phyloP scores from a whole-genome alignment of 2,329 filamentous ascomycete species.

The Exophiala dermatitidis region DNA sequence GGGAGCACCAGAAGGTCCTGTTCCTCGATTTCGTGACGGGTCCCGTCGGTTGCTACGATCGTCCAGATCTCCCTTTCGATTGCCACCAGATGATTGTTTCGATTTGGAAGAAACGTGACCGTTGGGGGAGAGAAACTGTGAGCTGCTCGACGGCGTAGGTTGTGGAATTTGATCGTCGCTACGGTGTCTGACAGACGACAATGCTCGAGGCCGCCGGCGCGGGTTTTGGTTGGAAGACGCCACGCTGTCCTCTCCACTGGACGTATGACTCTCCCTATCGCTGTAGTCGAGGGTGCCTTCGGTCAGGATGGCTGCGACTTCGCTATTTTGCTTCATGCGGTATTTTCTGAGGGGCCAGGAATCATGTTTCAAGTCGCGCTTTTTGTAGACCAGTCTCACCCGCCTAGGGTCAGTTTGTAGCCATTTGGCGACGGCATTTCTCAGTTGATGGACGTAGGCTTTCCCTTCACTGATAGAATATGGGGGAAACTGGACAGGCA shows the following conservation, averaged over 20 bases:
- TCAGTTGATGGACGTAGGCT: slow-evolving; percentile 38
- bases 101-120: slow-evolving; percentile 15
- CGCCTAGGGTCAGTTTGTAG: slow-evolving; percentile 34
- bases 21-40: slow-evolving; percentile 15
- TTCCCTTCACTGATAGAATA: slow-evolving; percentile 43
- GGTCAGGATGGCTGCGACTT: slow-evolving; percentile 42
- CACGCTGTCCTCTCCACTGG: slow-evolving; percentile 21
- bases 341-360: slow-evolving; percentile 35
- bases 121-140: slow-evolving; percentile 17
- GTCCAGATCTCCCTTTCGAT: slow-evolving; percentile 14
- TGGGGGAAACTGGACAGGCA: slow-evolving; percentile 40
- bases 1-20: slow-evolving; percentile 10
- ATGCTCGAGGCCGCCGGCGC: slow-evolving; percentile 19
- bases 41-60: slow-evolving; percentile 19
- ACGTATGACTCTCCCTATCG: slow-evolving; percentile 21
- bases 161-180: slow-evolving; percentile 16
- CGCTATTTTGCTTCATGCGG: slow-evolving; percentile 43
- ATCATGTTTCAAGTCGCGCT: slow-evolving; percentile 39
- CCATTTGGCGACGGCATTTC: slow-evolving; percentile 35
- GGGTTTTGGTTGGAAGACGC: slow-evolving; percentile 12
- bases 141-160: slow-evolving; percentile 4
- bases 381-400: slow-evolving; percentile 43
- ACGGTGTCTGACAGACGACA: slow-evolving; percentile 21
- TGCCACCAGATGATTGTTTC: slow-evolving; percentile 17
- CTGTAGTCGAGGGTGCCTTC: slow-evolving; percentile 28